Base-by-base conservation (phyloP, 1,139 yeast genomes). In the Pneumocystis canis region DNA sequence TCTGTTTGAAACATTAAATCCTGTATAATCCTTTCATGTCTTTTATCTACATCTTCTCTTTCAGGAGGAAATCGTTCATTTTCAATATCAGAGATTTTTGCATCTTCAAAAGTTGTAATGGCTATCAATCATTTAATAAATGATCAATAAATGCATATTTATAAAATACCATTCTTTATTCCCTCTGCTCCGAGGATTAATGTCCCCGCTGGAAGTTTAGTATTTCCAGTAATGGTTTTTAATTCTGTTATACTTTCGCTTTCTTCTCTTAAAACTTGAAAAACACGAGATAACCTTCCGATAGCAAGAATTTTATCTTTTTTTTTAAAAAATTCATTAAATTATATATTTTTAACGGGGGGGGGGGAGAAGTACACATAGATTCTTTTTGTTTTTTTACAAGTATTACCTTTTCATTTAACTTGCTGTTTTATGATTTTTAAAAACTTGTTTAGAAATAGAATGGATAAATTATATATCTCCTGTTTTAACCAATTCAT, bases 31-130 rank as follows among this genome's bases (percentile, higher is more conserved):
- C 4, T 11, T 25, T 47, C 31, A 4, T 20, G 16, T 11, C 11
- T 14, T 47, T 47, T 25, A 47, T 47, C 4, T 25, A 47, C 16
- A 28, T 25, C 87, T 64, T 82, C 87, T 7, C 77, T 74, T 2
- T 83, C 73, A n/a, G 97, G 97, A 3, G 98, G 98, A 70, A 92
- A 74, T 56, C 88, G 86, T 75, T 92, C 98, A 73, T 92, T 92
- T 58, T 78, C 79, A 69, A 87, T 73, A 76, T 92, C 98, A 2
- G 92, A 94, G 68, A 76, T 76, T 67, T 85, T 80, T 0, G 97
- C 97, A 63, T 86, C 95, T 71, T 89, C 96, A 71, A 92, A 92
- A 14, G 87, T 79, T 40, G 78, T 75, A 62, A 92, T 80, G 16
- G 89, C 86, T 63, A 79, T 80, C 2, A 39, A 67, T 83, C 80